A percentile compares a stretch with the other conserved stretches of the same genome.
phyloP scores from a whole-genome alignment of 1,284 basidiomycete genomes.

The Marasmius sp. region DNA sequence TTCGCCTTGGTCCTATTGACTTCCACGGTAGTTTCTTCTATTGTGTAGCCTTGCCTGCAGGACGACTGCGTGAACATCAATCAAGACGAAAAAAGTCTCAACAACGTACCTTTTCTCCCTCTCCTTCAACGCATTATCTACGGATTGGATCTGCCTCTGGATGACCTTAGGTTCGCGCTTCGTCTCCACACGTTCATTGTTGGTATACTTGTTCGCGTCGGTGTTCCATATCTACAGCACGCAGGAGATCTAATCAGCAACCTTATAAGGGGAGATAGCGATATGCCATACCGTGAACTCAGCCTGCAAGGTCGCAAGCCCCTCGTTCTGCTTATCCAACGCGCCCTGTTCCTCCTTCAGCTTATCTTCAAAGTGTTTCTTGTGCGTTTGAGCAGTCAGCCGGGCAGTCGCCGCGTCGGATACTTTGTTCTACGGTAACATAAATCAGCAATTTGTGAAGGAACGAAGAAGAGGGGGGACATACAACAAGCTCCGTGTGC shows the following conservation, averaged over 20 bases:
- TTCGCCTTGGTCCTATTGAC: slow-evolving; percentile 61
- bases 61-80: slow-evolving; percentile 1
- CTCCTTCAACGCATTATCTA: slow-evolving; percentile 66
- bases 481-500: slow-evolving; percentile 40
- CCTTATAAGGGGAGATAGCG: not conserved
- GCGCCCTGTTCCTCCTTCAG: slow-evolving; percentile 41
- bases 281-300: slow-evolving; percentile 53
- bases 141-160: slow-evolving; percentile 59
- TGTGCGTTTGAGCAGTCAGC: slow-evolving; percentile 44
- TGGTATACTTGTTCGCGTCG: slow-evolving; percentile 54
- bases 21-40: slow-evolving; percentile 76
- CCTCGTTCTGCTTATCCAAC: slow-evolving; percentile 42
- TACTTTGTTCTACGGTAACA: slow-evolving; percentile 36
- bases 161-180: slow-evolving; percentile 58
- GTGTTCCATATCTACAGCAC: slow-evolving; percentile 57
- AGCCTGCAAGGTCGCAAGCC: slow-evolving; percentile 48
- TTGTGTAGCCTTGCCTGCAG: slow-evolving; percentile 68
- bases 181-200: slow-evolving; percentile 57
- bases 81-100: not conserved
- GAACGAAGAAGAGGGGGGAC: slow-evolving; percentile 13
- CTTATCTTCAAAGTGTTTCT: slow-evolving; percentile 49
- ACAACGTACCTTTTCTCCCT: slow-evolving; percentile 64
- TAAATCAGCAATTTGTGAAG: not conserved
- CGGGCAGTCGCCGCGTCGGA: slow-evolving; percentile 45
- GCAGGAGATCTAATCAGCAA: not conserved